Base-by-base conservation (phyloP, 163 green algal species). In the Chloroidium sp. region DNA sequence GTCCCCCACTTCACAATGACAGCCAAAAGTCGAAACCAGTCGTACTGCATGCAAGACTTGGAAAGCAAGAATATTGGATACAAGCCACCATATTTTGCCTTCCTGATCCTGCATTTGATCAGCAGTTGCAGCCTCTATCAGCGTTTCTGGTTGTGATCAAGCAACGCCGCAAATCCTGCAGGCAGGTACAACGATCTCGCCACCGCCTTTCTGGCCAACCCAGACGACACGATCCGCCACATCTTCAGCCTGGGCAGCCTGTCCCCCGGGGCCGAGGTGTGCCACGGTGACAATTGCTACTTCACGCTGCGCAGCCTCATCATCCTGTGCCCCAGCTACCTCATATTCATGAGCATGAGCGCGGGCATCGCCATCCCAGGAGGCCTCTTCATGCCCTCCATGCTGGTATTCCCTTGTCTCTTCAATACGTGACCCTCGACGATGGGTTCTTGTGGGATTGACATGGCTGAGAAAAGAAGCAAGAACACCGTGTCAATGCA, bases 361-460 rank as follows among this genome's bases (percentile, higher is more conserved):
- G 90, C 87, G 3, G 90, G 89, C 72, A 80, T 95, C 13, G 91
- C 91, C 62, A 92, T 98, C 6, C 94, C 94, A 1, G 93, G 90
- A 3, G 93, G 93, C 57, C 85, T 97, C 58, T 97, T 98, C 90
- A 94, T 98, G 92, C 95, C 95, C 1, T 93, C 88, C 61, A 94
- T 97, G 83, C 90, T 97, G 87, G 36, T 36, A 36, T 36, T 36
- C 36, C 86, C 93, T 80, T 61, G 87, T 36, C 4, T 60, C 1
- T 74, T 61, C 74, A 77, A n/a, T 61, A 57, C 36, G 36, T 36
- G 36, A 36, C 36, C 36, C 36, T 36, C 36, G 36, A 36, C 36
- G 36, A 36, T 36, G 36, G 36, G 36, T 36, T 36, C 36, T 36
- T 36, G 36, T 36, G 36, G 36, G 36, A 36, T 36, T 36, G 36